phyloP scores from a whole-genome alignment of 176 grass and related monocot species.

The Poa annua region DNA sequence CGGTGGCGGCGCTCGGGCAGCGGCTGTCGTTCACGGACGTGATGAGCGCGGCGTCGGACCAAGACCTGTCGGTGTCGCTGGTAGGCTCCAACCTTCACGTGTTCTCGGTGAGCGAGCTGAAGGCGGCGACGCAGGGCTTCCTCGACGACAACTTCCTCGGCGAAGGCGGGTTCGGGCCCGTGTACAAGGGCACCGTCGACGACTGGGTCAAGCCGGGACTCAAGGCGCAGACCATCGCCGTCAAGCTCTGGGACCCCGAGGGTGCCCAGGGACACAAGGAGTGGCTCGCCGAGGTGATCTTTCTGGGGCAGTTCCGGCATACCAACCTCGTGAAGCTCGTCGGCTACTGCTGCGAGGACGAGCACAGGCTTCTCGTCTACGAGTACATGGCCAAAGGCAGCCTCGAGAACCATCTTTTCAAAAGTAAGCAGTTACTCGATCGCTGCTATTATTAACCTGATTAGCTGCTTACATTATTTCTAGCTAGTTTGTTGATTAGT shows the following conservation, averaged over 20 bases:
- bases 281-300: conserved; percentile 87
- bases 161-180: conserved; percentile 79
- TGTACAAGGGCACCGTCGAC: conserved; percentile 65
- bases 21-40: conserved; percentile 68
- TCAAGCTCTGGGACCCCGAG: conserved; percentile 86
- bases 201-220: conserved; percentile 74
- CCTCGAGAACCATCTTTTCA: conserved; percentile 79
- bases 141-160: conserved; percentile 68
- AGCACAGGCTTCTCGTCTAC: conserved; percentile 69
- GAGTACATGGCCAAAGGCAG: conserved; percentile 75
- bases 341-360: conserved; percentile 74
- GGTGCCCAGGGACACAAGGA: conserved; percentile 81
- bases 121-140: conserved; percentile 64
- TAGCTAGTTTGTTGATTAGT: not conserved
- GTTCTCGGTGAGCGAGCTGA: conserved; percentile 74
- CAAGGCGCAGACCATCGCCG: conserved; percentile 65
- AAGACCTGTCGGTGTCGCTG: conserved; percentile 81
- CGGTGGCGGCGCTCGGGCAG: conserved; percentile 22
- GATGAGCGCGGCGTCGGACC: conserved; percentile 61
- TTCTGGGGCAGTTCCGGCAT: conserved; percentile 70
- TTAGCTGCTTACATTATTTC: too few species aligned
- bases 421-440: conserved; percentile 45
- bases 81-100: conserved; percentile 73
- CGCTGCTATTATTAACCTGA: not conserved
- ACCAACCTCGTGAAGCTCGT: conserved; percentile 71